These are phyloP conservation scores for Rosa persica DNA, from an alignment of 306 rosid genomes.

Conservation along the genomic window DNA sequence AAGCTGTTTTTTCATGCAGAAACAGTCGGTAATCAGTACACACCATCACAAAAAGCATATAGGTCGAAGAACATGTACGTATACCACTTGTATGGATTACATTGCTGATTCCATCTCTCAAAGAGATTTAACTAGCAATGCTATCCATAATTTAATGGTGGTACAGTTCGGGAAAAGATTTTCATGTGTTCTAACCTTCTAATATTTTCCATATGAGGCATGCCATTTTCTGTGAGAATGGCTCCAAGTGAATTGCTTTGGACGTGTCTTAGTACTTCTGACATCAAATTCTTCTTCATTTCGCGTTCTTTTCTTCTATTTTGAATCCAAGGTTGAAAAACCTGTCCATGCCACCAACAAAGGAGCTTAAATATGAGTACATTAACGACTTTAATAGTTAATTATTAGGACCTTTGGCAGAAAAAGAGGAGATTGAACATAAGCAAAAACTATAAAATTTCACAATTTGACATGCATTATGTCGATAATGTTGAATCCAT, in stretches of 20 bases:
- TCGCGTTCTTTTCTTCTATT: constrained; percentile 24
- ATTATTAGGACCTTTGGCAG: neutral
- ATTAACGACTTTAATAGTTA: neutral
- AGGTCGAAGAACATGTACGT: neutral
- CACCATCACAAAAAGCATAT: neutral
- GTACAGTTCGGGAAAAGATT: neutral
- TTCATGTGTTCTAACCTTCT: constrained; percentile 6
- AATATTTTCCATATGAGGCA: constrained; percentile 6
- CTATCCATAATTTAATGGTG: neutral
- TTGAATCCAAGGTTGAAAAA: constrained; percentile 57
- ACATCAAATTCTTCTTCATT: constrained; percentile 18
- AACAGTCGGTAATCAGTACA: neutral
- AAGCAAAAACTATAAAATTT: neutral
- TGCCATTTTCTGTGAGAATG: constrained; percentile 13
- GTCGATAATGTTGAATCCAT: neutral
- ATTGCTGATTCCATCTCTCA: neutral
- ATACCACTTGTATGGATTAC: neutral
- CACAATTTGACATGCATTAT: neutral
- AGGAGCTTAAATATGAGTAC: neutral
- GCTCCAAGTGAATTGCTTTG: constrained; percentile 11
- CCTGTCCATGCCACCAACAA: constrained; percentile 23
- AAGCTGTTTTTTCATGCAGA: constrained; percentile 8
- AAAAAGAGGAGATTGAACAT: too few species aligned
- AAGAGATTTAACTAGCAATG: neutral
- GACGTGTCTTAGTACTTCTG: constrained; percentile 19